Evolutionary conservation across 78 protist genomes (phyloP), one percentile per base, ranked within the genome.

Genomic region (Emiliania huxleyi): DNA sequence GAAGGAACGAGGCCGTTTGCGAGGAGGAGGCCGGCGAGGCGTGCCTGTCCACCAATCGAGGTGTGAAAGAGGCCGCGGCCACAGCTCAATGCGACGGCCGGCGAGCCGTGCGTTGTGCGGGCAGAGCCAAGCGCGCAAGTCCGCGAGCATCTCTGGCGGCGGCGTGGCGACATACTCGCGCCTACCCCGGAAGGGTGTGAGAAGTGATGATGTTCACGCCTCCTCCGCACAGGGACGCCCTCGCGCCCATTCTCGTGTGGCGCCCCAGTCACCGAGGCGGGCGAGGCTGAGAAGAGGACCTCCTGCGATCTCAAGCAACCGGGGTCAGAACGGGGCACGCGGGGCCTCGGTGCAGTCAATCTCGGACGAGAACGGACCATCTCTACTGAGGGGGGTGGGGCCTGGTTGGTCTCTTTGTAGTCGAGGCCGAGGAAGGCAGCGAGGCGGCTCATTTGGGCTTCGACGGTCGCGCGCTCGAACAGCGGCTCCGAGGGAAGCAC

Each of bases 211-310:
- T n/a, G n/a, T n/a, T n/a, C n/a, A n/a, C n/a, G n/a, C n/a, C n/a
- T n/a, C n/a, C n/a, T n/a, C n/a, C n/a, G n/a, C n/a, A n/a, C n/a
- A n/a, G n/a, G n/a, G n/a, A n/a, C n/a, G n/a, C n/a, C n/a, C 23
- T 6, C 46, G 42, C 85, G 85, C n/a, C 85, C 85, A 33, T 77
- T 77, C 46, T 77, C 85, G n/a, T 77, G 85, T 22, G 85, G 85
- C 46, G 85, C 19, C 18, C 48, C 85, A 12, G 18, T 6, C 15
- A 22, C 18, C 29, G n/a, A 21, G 18, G 85, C 85, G 23, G 85
- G 44, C 35, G 85, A 77, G 23, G 85, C 48, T 2, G 23, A 4
- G 48, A 40, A 40, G 49, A 77, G 85, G 15, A 77, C 79, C 55
- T 48, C 23, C n/a, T 62, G 44, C 46, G 48, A 21, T 26, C 15